Percentiles rank a stretch among this genome's conserved stretches.
Conservation (phyloP, 2,329 filamentous ascomycete species). For the Alternaria tenuissima region DNA sequence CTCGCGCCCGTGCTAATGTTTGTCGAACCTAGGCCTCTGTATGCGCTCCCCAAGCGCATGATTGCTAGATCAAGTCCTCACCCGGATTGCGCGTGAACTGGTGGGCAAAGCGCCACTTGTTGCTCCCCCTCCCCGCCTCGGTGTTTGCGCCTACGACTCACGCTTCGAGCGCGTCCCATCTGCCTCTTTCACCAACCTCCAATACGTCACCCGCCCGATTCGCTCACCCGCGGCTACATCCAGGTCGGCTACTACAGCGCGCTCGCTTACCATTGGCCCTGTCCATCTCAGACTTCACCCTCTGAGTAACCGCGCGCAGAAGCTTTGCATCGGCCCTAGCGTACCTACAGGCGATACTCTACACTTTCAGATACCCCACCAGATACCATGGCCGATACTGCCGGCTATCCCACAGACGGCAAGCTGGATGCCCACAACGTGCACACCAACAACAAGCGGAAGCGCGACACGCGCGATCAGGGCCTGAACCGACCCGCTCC, state of each 20-base stretch:
- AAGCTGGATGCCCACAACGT: constrained; percentile 46
- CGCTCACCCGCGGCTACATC: neutral
- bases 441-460: constrained; percentile 55
- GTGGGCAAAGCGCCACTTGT: constrained; percentile 30
- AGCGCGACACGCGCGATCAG: constrained; percentile 57
- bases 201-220: constrained; percentile 15
- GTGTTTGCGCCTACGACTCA: constrained; percentile 37
- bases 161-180: constrained; percentile 31
- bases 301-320: constrained; percentile 7
- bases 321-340: neutral
- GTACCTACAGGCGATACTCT: neutral
- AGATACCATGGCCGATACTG: constrained; percentile 47
- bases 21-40: constrained; percentile 39
- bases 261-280: neutral
- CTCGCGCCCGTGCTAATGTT: constrained; percentile 49
- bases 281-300: neutral
- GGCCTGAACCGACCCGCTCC: constrained; percentile 50
- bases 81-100: constrained; percentile 34
- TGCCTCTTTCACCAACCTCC: constrained; percentile 18
- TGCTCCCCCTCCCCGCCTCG: constrained; percentile 18
- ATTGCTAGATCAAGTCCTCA: constrained; percentile 34
- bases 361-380: neutral
- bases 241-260: neutral
- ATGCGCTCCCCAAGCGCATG: constrained; percentile 38
- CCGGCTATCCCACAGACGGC: constrained; percentile 48